These are phyloP conservation scores for Tricholoma sp. DNA, from an alignment of 768 basidiomycete species.

Conservation along the genomic window DNA sequence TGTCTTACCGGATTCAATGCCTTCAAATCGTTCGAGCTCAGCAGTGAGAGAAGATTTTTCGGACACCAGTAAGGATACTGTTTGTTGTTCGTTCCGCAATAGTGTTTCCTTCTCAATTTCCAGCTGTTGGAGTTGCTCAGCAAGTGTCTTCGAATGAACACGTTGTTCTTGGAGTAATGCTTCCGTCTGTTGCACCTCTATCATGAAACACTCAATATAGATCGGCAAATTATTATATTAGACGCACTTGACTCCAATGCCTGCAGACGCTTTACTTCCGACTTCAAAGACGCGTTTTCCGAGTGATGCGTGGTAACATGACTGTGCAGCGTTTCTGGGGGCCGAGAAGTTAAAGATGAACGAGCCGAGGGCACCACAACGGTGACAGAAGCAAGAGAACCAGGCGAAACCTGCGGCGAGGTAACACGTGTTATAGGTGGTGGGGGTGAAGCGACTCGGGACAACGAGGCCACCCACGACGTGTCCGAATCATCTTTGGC, in stretches of 20 bases:
- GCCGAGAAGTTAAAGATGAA: slow-evolving; percentile 3
- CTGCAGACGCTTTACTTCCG: slow-evolving; percentile 26
- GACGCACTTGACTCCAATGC: slow-evolving; percentile 26
- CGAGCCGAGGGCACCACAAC: slow-evolving; percentile 12
- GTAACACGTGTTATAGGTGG: slow-evolving; percentile 18
- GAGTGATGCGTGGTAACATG: slow-evolving; percentile 17
- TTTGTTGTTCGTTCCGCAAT: slow-evolving; percentile 59
- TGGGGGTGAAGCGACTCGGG: slow-evolving; percentile 37
- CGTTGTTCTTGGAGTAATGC: slow-evolving; percentile 30
- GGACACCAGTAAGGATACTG: slow-evolving; percentile 70
- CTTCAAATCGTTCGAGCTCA: slow-evolving; percentile 55
- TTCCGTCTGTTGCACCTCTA: slow-evolving; percentile 31
- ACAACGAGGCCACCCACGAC: slow-evolving; percentile 58
- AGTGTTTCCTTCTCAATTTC: slow-evolving; percentile 28
- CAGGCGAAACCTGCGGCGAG: slow-evolving; percentile 15
- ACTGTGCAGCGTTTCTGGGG: slow-evolving; percentile 16
- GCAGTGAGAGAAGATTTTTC: slow-evolving; percentile 59
- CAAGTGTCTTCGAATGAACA: slow-evolving; percentile 22
- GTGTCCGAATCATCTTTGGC: slow-evolving; percentile 41
- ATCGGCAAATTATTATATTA: neutral
- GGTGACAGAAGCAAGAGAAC: slow-evolving; percentile 15
- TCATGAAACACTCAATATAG: neutral
- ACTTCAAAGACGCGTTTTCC: slow-evolving; percentile 21
- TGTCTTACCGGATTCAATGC: slow-evolving; percentile 53
- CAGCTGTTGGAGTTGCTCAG: slow-evolving; percentile 25